Percentiles rank a stretch among this genome's conserved stretches.
These are phyloP conservation scores for Tanacetum coccineum DNA, from an alignment of 129 eudicot species.

Conservation along the genomic window DNA sequence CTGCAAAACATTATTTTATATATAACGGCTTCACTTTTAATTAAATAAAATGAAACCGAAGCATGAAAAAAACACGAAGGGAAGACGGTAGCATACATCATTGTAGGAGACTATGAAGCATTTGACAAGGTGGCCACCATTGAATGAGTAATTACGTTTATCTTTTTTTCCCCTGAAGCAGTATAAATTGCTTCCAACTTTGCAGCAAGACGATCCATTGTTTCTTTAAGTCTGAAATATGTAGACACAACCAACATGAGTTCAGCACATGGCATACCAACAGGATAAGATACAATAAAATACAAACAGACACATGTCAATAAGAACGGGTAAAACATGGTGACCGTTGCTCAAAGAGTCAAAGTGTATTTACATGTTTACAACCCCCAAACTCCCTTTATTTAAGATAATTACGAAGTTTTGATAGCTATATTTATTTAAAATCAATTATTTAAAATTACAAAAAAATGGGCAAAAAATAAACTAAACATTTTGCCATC, in stretches of 20 bases:
- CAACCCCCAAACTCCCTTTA: too few species aligned
- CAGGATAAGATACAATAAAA: too few species aligned
- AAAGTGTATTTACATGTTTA: background rate
- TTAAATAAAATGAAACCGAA: background rate
- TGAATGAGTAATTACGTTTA: conserved; percentile 80
- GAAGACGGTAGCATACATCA: conserved; percentile 48
- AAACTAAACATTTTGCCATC: background rate
- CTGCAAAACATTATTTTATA: conserved; percentile 38
- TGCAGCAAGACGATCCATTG: conserved; percentile 65
- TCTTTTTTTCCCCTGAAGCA: conserved; percentile 90
- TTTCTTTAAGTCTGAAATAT: conserved; percentile 59
- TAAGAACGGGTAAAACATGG: background rate
- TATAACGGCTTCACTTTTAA: background rate
- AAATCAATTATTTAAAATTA: too few species aligned
- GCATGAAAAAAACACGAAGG: background rate
- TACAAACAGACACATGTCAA: too few species aligned
- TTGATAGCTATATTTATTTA: too few species aligned
- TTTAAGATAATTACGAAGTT: too few species aligned
- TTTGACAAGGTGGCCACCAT: conserved; percentile 96
- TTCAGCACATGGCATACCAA: too few species aligned
- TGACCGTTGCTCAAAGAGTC: background rate
- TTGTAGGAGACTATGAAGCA: conserved; percentile 76
- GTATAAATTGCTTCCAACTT: conserved; percentile 72
- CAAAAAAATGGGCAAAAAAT: too few species aligned
- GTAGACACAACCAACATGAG: background rate